A percentile compares a stretch with the other conserved stretches of the same genome.
Conservation (phyloP, 768 basidiomycete species). For the Gymnopilus dilepis region DNA sequence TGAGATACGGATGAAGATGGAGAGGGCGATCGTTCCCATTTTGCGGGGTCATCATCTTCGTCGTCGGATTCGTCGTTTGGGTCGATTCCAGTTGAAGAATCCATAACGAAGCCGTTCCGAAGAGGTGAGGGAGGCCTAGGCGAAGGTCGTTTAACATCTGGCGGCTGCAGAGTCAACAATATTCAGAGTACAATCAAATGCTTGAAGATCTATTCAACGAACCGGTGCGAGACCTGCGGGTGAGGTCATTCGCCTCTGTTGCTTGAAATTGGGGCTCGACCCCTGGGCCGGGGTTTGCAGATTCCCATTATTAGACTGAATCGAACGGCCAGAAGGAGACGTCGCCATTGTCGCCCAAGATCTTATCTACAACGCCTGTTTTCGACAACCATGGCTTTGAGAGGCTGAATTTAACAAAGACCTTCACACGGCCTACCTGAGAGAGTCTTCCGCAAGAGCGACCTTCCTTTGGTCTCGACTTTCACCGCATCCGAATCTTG, state of each 20-base stretch:
- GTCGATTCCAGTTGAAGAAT: constrained; percentile 60
- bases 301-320: constrained; percentile 23
- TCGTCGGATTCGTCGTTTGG: constrained; percentile 45
- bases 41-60: constrained; percentile 42
- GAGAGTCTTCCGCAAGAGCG: neutral
- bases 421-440: neutral
- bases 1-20: constrained; percentile 75
- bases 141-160: constrained; percentile 41
- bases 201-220: constrained; percentile 19
- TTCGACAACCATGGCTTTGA: neutral
- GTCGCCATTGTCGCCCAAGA: constrained; percentile 16
- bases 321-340: constrained; percentile 27
- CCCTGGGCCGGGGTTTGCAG: constrained; percentile 25
- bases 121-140: constrained; percentile 76
- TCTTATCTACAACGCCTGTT: neutral
- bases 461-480: neutral
- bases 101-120: constrained; percentile 61
- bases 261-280: constrained; percentile 19
- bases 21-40: constrained; percentile 56
- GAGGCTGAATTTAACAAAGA: neutral
- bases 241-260: constrained; percentile 40
- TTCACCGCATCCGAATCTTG: neutral
- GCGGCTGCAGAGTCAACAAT: constrained; percentile 36
- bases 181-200: neutral
- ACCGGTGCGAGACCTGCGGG: constrained; percentile 39